These are phyloP conservation scores for Corylus heterophylla DNA, from an alignment of 306 rosid species.

Conservation along the genomic window DNA sequence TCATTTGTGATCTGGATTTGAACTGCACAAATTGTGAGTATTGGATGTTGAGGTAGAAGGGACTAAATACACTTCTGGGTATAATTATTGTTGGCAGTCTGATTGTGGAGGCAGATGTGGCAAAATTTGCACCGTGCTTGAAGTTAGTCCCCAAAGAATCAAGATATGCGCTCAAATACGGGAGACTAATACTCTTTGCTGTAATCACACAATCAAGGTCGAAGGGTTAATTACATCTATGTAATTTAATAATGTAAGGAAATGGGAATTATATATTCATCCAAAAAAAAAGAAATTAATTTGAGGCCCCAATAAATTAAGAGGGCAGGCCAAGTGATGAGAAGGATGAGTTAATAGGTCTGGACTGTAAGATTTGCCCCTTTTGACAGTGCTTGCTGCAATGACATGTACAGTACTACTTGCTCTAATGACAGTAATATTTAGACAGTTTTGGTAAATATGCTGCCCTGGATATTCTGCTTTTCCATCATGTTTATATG, in stretches of 20 bases:
- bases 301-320: no score
- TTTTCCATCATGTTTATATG: background rate
- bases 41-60: constrained; percentile 29
- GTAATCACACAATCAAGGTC: background rate
- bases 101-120: constrained; percentile 25
- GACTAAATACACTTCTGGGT: constrained; percentile 29
- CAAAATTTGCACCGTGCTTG: constrained; percentile 33
- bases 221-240: background rate
- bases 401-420: no score
- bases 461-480: background rate
- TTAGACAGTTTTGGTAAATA: background rate
- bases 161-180: constrained; percentile 33
- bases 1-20: background rate
- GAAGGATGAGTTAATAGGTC: no score
- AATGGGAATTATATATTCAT: no score
- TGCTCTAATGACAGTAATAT: no score
- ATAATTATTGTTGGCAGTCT: constrained; percentile 2
- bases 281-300: no score
- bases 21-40: constrained; percentile 23
- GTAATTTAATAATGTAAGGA: no score
- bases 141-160: constrained; percentile 30
- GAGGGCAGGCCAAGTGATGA: no score
- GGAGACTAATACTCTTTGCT: constrained; percentile 25
- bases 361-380: no score
- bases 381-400: no score